Evolutionary conservation across 2,329 filamentous ascomycete species (phyloP).

Genomic region (Ilyonectria sp.): DNA sequence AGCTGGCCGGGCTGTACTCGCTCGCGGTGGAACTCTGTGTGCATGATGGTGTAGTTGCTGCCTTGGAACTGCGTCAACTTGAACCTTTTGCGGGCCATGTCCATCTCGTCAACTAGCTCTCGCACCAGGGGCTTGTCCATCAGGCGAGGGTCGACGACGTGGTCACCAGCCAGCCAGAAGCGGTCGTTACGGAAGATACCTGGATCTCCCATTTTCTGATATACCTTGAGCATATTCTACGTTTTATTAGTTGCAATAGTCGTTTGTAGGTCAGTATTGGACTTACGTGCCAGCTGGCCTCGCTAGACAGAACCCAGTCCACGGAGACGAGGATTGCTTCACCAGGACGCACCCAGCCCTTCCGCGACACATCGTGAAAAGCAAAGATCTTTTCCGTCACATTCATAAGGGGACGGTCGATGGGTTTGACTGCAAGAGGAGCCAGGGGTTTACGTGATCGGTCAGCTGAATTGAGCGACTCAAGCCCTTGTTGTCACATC

Average conservation of each 20-base stretch:
- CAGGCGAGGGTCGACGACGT: constrained; percentile 62
- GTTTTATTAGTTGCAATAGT: too few relatives aligned
- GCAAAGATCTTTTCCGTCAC: constrained; percentile 63
- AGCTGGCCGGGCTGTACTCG: constrained; percentile 61
- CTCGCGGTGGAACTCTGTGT: constrained; percentile 62
- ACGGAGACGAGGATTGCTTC: constrained; percentile 59
- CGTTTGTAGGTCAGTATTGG: neutral
- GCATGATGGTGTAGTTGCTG: constrained; percentile 58
- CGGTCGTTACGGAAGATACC: constrained; percentile 65
- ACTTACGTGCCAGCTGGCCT: constrained; percentile 56
- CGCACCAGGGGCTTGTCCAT: constrained; percentile 54
- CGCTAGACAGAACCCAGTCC: constrained; percentile 63
- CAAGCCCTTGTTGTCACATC: neutral
- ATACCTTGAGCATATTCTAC: constrained; percentile 57
- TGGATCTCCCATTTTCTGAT: constrained; percentile 56
- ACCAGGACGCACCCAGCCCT: constrained; percentile 54
- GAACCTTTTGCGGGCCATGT: constrained; percentile 56
- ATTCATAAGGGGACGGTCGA: constrained; percentile 54
- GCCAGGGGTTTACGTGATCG: constrained; percentile 12
- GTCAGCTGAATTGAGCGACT: constrained; percentile 16
- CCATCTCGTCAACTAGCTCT: constrained; percentile 54
- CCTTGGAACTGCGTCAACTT: constrained; percentile 58
- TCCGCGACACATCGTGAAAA: constrained; percentile 55
- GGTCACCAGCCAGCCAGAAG: constrained; percentile 66
- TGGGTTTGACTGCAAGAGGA: constrained; percentile 11